Conservation (phyloP, 768 basidiomycete species). For the Amanita rubescens region DNA sequence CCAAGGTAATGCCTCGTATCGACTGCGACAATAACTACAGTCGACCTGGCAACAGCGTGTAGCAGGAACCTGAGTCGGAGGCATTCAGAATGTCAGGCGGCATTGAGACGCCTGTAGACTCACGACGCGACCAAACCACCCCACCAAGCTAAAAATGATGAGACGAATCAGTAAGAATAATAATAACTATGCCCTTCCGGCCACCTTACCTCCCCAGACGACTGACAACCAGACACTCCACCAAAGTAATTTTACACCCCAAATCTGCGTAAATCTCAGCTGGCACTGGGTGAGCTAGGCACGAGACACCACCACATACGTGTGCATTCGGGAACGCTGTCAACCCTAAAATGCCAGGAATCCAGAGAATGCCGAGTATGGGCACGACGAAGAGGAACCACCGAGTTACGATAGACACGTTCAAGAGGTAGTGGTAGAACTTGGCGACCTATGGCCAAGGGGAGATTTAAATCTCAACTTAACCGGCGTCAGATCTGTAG, state of each 20-base stretch:
- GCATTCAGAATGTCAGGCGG: background rate
- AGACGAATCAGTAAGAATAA: background rate
- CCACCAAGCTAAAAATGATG: slow-evolving; percentile 62
- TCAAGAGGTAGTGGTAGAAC: slow-evolving; percentile 68
- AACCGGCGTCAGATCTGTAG: background rate
- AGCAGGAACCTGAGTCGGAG: slow-evolving; percentile 7
- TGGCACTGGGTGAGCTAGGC: background rate
- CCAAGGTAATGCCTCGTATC: slow-evolving; percentile 70
- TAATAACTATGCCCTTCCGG: background rate
- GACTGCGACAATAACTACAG: slow-evolving; percentile 69
- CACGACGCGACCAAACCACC: slow-evolving; percentile 57
- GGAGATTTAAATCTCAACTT: background rate
- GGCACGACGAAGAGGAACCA: slow-evolving; percentile 80
- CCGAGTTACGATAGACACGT: slow-evolving; percentile 69
- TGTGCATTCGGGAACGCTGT: slow-evolving; percentile 38
- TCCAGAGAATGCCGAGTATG: slow-evolving; percentile 58
- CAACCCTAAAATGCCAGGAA: slow-evolving; percentile 66
- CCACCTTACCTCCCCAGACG: slow-evolving; percentile 58
- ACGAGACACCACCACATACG: slow-evolving; percentile 26
- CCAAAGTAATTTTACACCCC: slow-evolving; percentile 56
- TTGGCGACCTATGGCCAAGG: slow-evolving; percentile 38
- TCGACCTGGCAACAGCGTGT: slow-evolving; percentile 48
- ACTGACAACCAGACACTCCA: slow-evolving; percentile 86
- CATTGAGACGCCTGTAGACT: slow-evolving; percentile 18
- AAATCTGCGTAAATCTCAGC: slow-evolving; percentile 30